Evolutionary conservation across 495 filamentous ascomycete genomes (phyloP).

Genomic region (Lichenothelia convexa): DNA sequence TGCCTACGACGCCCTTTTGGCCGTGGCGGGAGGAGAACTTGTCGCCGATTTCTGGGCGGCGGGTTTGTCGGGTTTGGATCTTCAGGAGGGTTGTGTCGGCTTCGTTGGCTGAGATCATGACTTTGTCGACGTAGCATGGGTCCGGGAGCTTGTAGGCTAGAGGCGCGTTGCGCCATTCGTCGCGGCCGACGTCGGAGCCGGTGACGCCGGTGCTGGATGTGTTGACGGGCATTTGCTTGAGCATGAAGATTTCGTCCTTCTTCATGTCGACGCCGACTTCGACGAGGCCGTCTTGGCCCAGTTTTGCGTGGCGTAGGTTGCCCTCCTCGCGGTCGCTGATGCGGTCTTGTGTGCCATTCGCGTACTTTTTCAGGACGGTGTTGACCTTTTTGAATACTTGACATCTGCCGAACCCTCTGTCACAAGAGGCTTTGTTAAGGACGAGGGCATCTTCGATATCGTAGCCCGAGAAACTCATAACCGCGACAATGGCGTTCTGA

Average conservation of each 20-base stretch:
- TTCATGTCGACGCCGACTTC: conserved; percentile 84
- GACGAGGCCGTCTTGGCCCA: conserved; percentile 88
- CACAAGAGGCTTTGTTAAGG: conserved; percentile 98
- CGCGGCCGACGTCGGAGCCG: conserved; percentile 69
- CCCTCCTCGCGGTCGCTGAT: neutral
- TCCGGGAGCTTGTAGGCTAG: conserved; percentile 89
- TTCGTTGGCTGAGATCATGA: conserved; percentile 80
- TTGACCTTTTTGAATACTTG: conserved; percentile 96
- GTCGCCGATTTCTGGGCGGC: conserved; percentile 95
- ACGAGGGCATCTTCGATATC: conserved; percentile 99
- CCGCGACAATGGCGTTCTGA: conserved; percentile 96
- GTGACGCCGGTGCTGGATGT: conserved; percentile 84
- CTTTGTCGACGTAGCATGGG: conserved; percentile 87
- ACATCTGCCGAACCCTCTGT: conserved; percentile 88
- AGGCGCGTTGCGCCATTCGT: conserved; percentile 89
- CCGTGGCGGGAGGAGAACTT: conserved; percentile 99
- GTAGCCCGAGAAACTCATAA: conserved; percentile 95
- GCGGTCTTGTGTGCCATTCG: conserved; percentile 74
- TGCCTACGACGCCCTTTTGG: conserved; percentile 97
- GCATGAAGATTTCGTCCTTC: conserved; percentile 97
- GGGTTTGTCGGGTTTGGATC: conserved; percentile 90
- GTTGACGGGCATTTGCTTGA: conserved; percentile 89
- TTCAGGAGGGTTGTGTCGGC: conserved; percentile 87
- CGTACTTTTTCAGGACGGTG: conserved; percentile 83
- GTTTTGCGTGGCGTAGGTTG: conserved; percentile 55